Evolutionary conservation across 345 rosid species (phyloP), one percentile per base, ranked within the genome.

Genomic region (Triadica sebifera): DNA sequence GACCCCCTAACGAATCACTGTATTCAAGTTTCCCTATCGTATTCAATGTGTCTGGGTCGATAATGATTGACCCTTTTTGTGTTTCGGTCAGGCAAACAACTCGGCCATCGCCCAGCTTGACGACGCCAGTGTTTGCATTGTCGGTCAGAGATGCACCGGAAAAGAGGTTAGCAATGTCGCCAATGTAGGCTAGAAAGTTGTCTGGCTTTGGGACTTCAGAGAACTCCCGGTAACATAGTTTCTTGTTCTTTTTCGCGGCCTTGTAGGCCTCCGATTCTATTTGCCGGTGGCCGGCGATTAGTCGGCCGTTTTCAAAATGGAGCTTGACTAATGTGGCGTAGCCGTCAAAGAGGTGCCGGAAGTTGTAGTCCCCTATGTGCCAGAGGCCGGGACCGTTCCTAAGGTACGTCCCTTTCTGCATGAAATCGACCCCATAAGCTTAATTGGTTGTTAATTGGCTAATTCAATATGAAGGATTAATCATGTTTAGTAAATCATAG

Each of bases 281-380:
- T 67, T 89, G 98, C 17, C 96, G 91, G 80, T 94, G 98, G 24
- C 93, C 93, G 53, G 90, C 83, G 38, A 87, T 69, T 29, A 94
- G 34, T 8, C 85, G 82, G 67, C 97, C 98, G 41, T 86, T 81
- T 20, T 88, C 79, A 67, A 94, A 89, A 22, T 85, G 84, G 75
- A 94, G 97, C 74, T 87, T 89, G 46, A 84, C 94, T 43, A 94
- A 64, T 15, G 85, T 89, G 55, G 98, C 93, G 67, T 94, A 94
- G 71, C 98, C 98, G 72, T 94, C 98, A 69, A 94, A 94, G 71
- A 94, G 97, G 84, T 94, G 98, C 9, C 98, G 91, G 88, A 94
- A 92, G 72, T 89, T 83, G 85, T 94, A 85, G 75, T 87, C 84
- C 16, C 81, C 93, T 57, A 94, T 77, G 81, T 92, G 85, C 98